Percentiles rank a stretch among this genome's conserved stretches.
Evolutionary conservation across 164 flowering plant species (phyloP).

Genomic region (Hamamelis virginiana): DNA sequence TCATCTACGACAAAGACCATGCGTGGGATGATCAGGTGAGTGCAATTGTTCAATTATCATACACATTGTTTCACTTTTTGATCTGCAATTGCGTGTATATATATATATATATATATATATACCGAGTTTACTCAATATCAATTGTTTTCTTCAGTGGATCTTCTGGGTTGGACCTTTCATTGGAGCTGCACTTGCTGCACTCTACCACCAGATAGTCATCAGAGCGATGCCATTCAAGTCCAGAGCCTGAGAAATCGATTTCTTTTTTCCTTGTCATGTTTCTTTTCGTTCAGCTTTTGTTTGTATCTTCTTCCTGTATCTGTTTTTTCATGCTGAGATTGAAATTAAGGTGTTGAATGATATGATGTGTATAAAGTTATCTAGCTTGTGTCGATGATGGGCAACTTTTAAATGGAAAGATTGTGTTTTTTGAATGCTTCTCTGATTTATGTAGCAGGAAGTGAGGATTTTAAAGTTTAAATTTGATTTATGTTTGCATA

Average conservation of each 20-base stretch:
- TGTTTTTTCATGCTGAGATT: background rate
- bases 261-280: background rate
- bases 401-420: too few species aligned
- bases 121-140: background rate
- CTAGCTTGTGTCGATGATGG: background rate
- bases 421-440: too few species aligned
- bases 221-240: slow-evolving; percentile 62
- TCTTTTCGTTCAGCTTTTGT: background rate
- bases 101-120: too few species aligned
- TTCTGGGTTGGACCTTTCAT: slow-evolving; percentile 75
- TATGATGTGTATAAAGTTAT: background rate
- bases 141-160: slow-evolving; percentile 36
- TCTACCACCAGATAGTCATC: slow-evolving; percentile 56
- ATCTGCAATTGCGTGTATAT: too few species aligned
- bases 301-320: background rate
- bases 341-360: background rate
- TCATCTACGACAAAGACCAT: slow-evolving; percentile 51
- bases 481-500: too few species aligned
- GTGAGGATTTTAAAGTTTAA: too few species aligned
- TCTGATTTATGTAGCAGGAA: too few species aligned
- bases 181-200: slow-evolving; percentile 62
- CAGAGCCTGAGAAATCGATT: slow-evolving; percentile 19
- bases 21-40: slow-evolving; percentile 73
- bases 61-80: too few species aligned
- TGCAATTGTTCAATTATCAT: background rate